Percentiles rank a stretch among this genome's conserved stretches.
Conservation (phyloP, 2,329 filamentous ascomycete genomes). For the Colletotrichum siamense region DNA sequence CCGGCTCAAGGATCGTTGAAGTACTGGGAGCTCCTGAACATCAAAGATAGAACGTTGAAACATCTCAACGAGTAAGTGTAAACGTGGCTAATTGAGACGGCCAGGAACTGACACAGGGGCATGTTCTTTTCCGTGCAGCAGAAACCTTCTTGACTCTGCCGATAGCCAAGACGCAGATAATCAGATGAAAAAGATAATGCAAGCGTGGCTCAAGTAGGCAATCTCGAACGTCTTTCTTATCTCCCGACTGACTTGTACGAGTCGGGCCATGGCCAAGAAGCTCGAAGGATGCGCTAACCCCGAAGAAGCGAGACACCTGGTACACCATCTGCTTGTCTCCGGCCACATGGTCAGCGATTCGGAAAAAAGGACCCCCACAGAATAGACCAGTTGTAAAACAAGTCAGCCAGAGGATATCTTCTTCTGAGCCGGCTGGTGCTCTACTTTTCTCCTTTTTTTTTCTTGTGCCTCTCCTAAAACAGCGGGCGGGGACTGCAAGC, state of each 20-base stretch:
- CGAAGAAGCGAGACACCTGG: constrained; percentile 6
- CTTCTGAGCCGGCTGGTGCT: background rate
- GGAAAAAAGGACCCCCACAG: background rate
- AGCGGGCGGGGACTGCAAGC: background rate
- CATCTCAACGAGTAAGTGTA: background rate
- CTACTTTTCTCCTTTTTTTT: background rate
- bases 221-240: constrained; percentile 8
- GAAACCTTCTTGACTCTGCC: background rate
- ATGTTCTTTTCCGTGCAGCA: background rate
- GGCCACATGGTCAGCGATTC: constrained; percentile 12
- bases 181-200: constrained; percentile 6
- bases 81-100: background rate
- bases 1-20: background rate
- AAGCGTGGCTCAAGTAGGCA: background rate
- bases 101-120: background rate
- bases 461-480: background rate
- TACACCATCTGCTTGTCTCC: background rate
- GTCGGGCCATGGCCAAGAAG: background rate
- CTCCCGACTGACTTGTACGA: background rate
- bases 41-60: background rate
- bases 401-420: background rate
- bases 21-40: background rate
- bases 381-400: background rate
- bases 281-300: constrained; percentile 2
- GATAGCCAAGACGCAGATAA: background rate